These are phyloP conservation scores for Byssoonygena ceratinophila DNA, from an alignment of 2,329 filamentous ascomycete species.

Conservation along the genomic window DNA sequence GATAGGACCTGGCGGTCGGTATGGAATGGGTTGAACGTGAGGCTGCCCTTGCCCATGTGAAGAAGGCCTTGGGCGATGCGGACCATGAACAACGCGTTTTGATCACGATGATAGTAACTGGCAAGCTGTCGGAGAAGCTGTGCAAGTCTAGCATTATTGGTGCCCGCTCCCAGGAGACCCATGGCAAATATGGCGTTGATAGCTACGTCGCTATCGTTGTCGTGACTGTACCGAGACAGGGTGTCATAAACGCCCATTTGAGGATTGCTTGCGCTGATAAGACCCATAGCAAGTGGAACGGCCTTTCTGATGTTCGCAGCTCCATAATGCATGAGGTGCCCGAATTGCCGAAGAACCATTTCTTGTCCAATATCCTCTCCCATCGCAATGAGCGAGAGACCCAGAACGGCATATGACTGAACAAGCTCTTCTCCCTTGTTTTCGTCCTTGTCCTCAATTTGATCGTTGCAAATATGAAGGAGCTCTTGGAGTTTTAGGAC, in stretches of 20 bases:
- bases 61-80: slow-evolving; percentile 93
- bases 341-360: slow-evolving; percentile 96
- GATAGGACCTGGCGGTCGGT: slow-evolving; percentile 94
- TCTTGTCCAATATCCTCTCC: slow-evolving; percentile 97
- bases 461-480: slow-evolving; percentile 94
- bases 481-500: slow-evolving; percentile 96
- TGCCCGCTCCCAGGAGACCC: slow-evolving; percentile 91
- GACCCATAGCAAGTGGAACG: slow-evolving; percentile 89
- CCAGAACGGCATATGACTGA: slow-evolving; percentile 90
- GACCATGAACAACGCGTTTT: slow-evolving; percentile 97
- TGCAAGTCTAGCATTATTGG: slow-evolving; percentile 92
- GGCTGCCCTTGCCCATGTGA: slow-evolving; percentile 98
- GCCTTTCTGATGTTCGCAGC: slow-evolving; percentile 94
- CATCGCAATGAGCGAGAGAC: slow-evolving; percentile 90
- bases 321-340: slow-evolving; percentile 97
- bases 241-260: slow-evolving; percentile 99
- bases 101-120: slow-evolving; percentile 95
- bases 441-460: slow-evolving; percentile 85
- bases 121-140: slow-evolving; percentile 89
- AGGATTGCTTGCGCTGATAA: slow-evolving; percentile 93
- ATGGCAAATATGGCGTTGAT: slow-evolving; percentile 99
- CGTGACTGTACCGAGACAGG: slow-evolving; percentile 91
- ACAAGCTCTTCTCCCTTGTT: slow-evolving; percentile 93
- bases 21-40: slow-evolving; percentile 97
- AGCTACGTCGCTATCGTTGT: slow-evolving; percentile 96